Evolutionary conservation across 495 filamentous ascomycete species (phyloP), one percentile per base, ranked within the genome.

Genomic region (Terfezia claveryi): DNA sequence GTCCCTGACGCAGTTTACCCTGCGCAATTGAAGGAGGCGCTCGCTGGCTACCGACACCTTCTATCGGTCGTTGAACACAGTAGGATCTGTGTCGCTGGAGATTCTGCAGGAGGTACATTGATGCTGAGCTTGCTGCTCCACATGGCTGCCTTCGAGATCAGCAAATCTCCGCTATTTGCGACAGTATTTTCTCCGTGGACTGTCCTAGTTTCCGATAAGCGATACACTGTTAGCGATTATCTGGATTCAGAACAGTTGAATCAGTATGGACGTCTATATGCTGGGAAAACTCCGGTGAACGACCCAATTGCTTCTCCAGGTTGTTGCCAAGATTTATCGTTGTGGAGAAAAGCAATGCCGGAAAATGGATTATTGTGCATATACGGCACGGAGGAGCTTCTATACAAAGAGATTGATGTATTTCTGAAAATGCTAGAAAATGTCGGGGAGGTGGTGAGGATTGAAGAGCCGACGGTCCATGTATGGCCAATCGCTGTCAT

Each of bases 401-500:
- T 87, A 51, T 78, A 74, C 17, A 71, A 76, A 1, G 80, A 83
- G 51, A 78, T 82, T 37, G 62, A 72, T 55, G 65, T 68, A 11
- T 61, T 83, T 49, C 65, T 80, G 14, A 59, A 58, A 12, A 59
- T 74, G 36, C 65, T 82, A 46, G 60, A 70, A 41, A 64, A 67
- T 27, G 70, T 71, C 50, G 67, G 73, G 49, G 59, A 65, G 23
- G 72, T 81, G 10, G 61, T 62, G 36, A 71, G 69, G 53, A 59
- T 72, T 62, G 77, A 82, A 58, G 66, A 69, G 38, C 80, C 75
- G 5, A 79, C 74, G 20, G 78, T 87, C 55, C 83, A 88, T 68
- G 82, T 80, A 10, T 87, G 83, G 84, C 83, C 83, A 12, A 78
- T 88, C 27, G 82, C 78, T 14, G 73, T 72, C 37, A 62, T 86